Evolutionary conservation across 2,329 filamentous ascomycete genomes (phyloP).

Genomic region (Microcyclosporella mali): DNA sequence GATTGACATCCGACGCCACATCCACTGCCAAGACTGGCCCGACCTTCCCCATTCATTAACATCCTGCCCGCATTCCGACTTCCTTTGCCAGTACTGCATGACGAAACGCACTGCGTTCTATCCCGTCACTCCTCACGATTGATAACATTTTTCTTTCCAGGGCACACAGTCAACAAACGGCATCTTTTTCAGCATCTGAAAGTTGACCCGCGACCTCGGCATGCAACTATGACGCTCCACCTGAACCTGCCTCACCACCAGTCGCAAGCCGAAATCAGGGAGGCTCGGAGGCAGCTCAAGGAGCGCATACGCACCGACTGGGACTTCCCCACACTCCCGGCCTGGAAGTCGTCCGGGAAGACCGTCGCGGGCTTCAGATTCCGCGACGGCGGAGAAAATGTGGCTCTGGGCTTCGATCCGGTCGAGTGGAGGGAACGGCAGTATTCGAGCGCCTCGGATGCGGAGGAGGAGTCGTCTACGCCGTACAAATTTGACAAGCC

Average conservation of each 20-base stretch:
- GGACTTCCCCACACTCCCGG: slow-evolving; percentile 36
- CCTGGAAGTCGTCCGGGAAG: slow-evolving; percentile 15
- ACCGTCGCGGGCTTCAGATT: slow-evolving; percentile 29
- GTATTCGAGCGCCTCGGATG: slow-evolving; percentile 31
- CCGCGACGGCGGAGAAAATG: slow-evolving; percentile 9
- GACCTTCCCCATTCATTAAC: not conserved
- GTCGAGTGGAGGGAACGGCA: slow-evolving; percentile 40
- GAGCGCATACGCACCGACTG: slow-evolving; percentile 42
- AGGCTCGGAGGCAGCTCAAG: slow-evolving; percentile 37
- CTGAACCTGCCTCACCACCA: slow-evolving; percentile 21
- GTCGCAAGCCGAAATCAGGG: slow-evolving; percentile 32
- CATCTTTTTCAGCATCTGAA: not conserved
- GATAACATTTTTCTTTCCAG: too few relatives aligned
- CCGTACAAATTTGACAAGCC: slow-evolving; percentile 41
- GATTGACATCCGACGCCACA: not conserved
- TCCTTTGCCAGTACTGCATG: not conserved
- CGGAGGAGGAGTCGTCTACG: slow-evolving; percentile 21
- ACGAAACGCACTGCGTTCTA: not conserved
- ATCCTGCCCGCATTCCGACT: not conserved
- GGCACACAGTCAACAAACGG: too few relatives aligned
- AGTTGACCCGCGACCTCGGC: not conserved
- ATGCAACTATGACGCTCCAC: slow-evolving; percentile 29
- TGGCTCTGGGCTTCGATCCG: slow-evolving; percentile 30
- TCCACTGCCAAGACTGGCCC: not conserved
- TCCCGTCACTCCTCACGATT: not conserved